Evolutionary conservation across 73 alveolate species (phyloP).

Genomic region (Paramecium caudatum): DNA sequence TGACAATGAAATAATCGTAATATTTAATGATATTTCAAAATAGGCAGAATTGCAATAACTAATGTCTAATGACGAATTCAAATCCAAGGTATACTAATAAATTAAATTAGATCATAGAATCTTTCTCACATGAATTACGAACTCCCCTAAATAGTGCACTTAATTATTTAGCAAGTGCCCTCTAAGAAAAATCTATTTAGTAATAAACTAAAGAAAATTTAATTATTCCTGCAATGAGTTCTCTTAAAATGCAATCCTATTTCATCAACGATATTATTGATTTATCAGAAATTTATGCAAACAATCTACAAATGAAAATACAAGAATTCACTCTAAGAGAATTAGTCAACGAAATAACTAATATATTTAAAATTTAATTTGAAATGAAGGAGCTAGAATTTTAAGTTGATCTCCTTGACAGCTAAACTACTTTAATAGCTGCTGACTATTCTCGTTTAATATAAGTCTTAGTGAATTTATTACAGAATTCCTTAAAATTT

Average conservation of each 20-base stretch:
- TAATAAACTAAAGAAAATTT: neutral
- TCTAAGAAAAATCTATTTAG: neutral
- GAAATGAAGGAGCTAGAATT: constrained; percentile 16
- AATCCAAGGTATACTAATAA: constrained; percentile 42
- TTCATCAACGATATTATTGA: constrained; percentile 2
- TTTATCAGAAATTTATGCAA: neutral
- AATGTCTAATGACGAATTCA: neutral
- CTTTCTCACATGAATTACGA: constrained; percentile 20
- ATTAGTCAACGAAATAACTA: neutral
- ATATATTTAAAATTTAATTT: neutral
- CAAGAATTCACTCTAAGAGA: neutral
- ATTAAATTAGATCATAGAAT: neutral
- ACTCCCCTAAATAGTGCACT: neutral
- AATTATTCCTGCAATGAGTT: neutral
- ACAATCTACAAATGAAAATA: neutral
- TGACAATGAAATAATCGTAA: neutral
- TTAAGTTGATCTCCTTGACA: neutral
- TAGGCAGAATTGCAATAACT: neutral
- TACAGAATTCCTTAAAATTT: neutral
- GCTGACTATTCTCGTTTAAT: neutral
- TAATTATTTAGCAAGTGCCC: neutral
- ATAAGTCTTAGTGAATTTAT: neutral
- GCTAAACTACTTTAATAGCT: neutral
- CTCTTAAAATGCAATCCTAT: neutral
- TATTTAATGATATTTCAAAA: constrained; percentile 20